Evolutionary conservation across 106 monocot genomes (phyloP).

Genomic region (Dendrobium chrysotoxum): DNA sequence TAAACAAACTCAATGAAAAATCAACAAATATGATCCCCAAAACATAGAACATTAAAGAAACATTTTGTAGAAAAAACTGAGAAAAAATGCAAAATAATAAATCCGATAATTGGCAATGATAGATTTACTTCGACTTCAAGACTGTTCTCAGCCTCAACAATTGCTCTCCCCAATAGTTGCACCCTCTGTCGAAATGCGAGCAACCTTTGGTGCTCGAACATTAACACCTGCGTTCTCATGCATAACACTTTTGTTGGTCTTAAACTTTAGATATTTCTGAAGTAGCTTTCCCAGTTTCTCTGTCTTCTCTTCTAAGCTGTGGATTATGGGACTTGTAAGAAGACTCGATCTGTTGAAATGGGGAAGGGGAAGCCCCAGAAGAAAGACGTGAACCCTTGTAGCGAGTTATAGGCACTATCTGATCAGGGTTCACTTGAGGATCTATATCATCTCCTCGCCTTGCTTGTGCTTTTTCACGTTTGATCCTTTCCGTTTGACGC

Average conservation of each 20-base stretch:
- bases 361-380: slow-evolving; percentile 65
- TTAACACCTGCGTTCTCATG: slow-evolving; percentile 1
- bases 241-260: neutral
- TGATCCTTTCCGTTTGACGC: slow-evolving; percentile 94
- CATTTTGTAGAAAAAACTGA: neutral
- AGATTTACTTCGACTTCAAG: slow-evolving; percentile 65
- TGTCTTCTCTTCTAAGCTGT: slow-evolving; percentile 14
- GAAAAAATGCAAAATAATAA: neutral
- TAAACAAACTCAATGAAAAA: slow-evolving; percentile 8
- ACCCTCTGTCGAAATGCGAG: slow-evolving; percentile 47
- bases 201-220: slow-evolving; percentile 37
- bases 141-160: slow-evolving; percentile 89
- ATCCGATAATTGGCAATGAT: slow-evolving; percentile 1
- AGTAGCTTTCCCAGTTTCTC: slow-evolving; percentile 22
- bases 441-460: slow-evolving; percentile 85
- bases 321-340: slow-evolving; percentile 14
- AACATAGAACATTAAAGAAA: neutral
- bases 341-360: slow-evolving; percentile 41
- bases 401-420: slow-evolving; percentile 69
- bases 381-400: slow-evolving; percentile 88
- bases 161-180: slow-evolving; percentile 72
- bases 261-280: slow-evolving; percentile 27
- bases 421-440: slow-evolving; percentile 57
- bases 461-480: slow-evolving; percentile 78
- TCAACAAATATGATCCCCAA: neutral